Evolutionary conservation across 2,329 filamentous ascomycete species (phyloP).

Genomic region (Rutstroemia sp.): DNA sequence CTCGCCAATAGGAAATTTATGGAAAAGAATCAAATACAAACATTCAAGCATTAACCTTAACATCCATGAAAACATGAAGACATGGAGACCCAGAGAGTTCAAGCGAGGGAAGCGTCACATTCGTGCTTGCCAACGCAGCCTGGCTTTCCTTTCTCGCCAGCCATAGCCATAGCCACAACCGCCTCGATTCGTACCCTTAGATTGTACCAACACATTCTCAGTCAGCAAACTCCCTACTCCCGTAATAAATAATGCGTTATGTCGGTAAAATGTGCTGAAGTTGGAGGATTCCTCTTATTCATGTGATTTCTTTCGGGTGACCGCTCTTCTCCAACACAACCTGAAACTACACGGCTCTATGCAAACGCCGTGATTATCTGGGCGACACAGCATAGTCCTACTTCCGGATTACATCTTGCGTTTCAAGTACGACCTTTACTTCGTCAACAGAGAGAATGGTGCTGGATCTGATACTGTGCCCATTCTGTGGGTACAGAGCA

Average conservation of each 20-base stretch:
- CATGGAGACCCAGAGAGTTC: not conserved
- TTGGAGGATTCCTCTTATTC: too few relatives aligned
- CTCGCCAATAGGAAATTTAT: not conserved
- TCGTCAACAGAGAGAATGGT: not conserved
- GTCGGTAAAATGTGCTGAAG: too few relatives aligned
- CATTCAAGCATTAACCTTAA: too few relatives aligned
- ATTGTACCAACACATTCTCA: too few relatives aligned
- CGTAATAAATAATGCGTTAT: too few relatives aligned
- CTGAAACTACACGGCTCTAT: too few relatives aligned
- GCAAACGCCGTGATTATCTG: too few relatives aligned
- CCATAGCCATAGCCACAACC: not conserved
- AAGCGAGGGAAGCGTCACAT: not conserved
- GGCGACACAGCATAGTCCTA: too few relatives aligned
- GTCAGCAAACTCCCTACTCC: too few relatives aligned
- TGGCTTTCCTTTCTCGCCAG: not conserved
- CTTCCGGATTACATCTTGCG: too few relatives aligned
- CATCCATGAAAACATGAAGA: not conserved
- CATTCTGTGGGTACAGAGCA: conserved; percentile 34
- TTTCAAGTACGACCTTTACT: not conserved
- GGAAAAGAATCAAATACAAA: not conserved
- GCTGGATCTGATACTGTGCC: conserved; percentile 26
- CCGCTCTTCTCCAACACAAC: too few relatives aligned
- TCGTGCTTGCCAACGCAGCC: not conserved
- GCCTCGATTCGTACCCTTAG: not conserved
- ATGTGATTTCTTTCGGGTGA: too few relatives aligned